Evolutionary conservation across 768 basidiomycete species (phyloP).

Genomic region (Russula lepida): DNA sequence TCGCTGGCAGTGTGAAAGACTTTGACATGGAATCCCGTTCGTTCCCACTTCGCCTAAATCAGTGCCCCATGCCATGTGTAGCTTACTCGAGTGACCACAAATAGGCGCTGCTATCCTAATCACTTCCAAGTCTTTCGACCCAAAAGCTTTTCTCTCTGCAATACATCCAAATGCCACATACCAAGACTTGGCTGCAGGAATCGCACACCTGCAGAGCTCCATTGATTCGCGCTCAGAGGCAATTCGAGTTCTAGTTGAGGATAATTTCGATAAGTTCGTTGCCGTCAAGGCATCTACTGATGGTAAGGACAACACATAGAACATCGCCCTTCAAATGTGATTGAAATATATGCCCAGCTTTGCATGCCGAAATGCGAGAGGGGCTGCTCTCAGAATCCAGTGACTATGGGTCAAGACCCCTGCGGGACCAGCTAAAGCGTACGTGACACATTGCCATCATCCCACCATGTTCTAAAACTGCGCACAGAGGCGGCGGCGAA

Average conservation of each 20-base stretch:
- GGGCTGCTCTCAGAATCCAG: slow-evolving; percentile 66
- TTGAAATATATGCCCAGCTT: slow-evolving; percentile 38
- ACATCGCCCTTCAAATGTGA: neutral
- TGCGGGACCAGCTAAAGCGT: slow-evolving; percentile 85
- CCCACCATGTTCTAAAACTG: neutral
- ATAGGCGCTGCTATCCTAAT: slow-evolving; percentile 76
- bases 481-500: slow-evolving; percentile 76
- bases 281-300: slow-evolving; percentile 97
- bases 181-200: slow-evolving; percentile 78
- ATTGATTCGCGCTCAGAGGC: slow-evolving; percentile 91
- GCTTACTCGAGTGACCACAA: slow-evolving; percentile 1
- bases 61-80: neutral
- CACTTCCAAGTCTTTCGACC: slow-evolving; percentile 91
- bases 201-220: slow-evolving; percentile 60
- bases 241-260: slow-evolving; percentile 90
- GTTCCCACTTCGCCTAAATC: slow-evolving; percentile 22
- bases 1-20: slow-evolving; percentile 42
- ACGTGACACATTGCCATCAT: slow-evolving; percentile 22
- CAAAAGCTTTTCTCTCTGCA: slow-evolving; percentile 83
- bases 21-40: slow-evolving; percentile 75
- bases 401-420: slow-evolving; percentile 75
- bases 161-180: slow-evolving; percentile 95
- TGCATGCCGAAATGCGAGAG: slow-evolving; percentile 90
- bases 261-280: slow-evolving; percentile 97
- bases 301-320: slow-evolving; percentile 38